Base-by-base conservation (phyloP, 306 rosid species). In the Inga laurina region DNA sequence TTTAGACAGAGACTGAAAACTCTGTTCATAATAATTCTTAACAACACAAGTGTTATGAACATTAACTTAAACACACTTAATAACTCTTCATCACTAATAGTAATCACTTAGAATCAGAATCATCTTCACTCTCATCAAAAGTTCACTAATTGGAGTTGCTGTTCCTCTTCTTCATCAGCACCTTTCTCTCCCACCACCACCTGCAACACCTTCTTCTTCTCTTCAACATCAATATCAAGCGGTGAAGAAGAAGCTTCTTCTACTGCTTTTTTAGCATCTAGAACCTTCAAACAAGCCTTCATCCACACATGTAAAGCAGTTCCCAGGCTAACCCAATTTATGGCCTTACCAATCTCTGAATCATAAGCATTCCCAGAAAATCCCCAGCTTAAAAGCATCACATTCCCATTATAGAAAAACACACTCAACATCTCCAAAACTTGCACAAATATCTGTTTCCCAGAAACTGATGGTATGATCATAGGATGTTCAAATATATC, bases 241-340 rank as follows among this genome's bases (percentile, higher is more conserved):
- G 30, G 32, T 59, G 24, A 21, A 19, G 61, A 13, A 52, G 64
- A 56, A 56, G 30, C 64, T 56, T 56, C 62, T 56, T 56, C 64
- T 7, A 19, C 59, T 52, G n/a, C 56, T 30, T 73, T 78, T 48
- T 30, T 15, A 71, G 67, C 82, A 65, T 74, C 62, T 0, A 73
- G 34, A 4, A 21, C 81, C 81, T 70, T 82, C 27, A 88, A 7
- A 12, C 82, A 56, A 80, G 79, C 81, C 87, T 88, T 85, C 61
- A 82, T 82, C 88, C 88, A 85, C 73, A 88, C 88, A 85, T 85
- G 81, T 79, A 88, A 73, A 46, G 88, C 79, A 39, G 87, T 82
- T 1, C 90, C 90, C 84, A 85, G 41, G 43, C 90, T 77, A 67
- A 88, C 85, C 88, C 90, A 85, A 41, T 85, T 79, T 3, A 88